These are phyloP conservation scores for Cerrena zonata DNA, from an alignment of 1,284 basidiomycete genomes.

Conservation along the genomic window DNA sequence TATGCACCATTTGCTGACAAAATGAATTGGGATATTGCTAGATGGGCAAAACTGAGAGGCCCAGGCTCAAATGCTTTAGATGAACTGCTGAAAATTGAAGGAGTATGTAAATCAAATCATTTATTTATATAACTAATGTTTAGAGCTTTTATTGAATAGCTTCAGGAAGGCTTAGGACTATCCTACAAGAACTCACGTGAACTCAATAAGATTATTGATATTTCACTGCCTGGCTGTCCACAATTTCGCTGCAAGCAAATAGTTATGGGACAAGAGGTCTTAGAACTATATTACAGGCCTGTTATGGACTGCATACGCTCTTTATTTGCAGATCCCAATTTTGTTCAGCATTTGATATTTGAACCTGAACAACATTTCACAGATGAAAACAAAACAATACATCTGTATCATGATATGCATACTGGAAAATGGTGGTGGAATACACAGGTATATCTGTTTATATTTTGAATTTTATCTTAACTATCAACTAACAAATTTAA, in stretches of 20 bases:
- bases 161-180: constrained; percentile 18
- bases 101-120: constrained; percentile 6
- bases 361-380: constrained; percentile 30
- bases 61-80: constrained; percentile 18
- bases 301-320: constrained; percentile 8
- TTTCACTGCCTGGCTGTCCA: constrained; percentile 21
- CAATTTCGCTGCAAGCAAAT: constrained; percentile 18
- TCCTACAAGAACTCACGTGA: constrained; percentile 24
- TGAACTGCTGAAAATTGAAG: constrained; percentile 17
- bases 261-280: constrained; percentile 15
- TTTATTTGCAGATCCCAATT: constrained; percentile 6
- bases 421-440: constrained; percentile 35
- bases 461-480: too few species aligned
- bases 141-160: too few species aligned
- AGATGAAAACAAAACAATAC: constrained; percentile 14
- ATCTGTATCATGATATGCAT: constrained; percentile 31
- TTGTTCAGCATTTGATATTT: constrained; percentile 18
- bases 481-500: too few species aligned
- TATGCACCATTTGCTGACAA: constrained; percentile 18
- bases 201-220: constrained; percentile 28
- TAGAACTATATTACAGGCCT: constrained; percentile 6
- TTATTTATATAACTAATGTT: background rate
- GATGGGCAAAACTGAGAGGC: constrained; percentile 19
- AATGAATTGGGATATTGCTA: constrained; percentile 17
- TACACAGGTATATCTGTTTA: too few species aligned